These are phyloP conservation scores for Xylaria sp. DNA, from an alignment of 2,329 filamentous ascomycete species.

Conservation along the genomic window DNA sequence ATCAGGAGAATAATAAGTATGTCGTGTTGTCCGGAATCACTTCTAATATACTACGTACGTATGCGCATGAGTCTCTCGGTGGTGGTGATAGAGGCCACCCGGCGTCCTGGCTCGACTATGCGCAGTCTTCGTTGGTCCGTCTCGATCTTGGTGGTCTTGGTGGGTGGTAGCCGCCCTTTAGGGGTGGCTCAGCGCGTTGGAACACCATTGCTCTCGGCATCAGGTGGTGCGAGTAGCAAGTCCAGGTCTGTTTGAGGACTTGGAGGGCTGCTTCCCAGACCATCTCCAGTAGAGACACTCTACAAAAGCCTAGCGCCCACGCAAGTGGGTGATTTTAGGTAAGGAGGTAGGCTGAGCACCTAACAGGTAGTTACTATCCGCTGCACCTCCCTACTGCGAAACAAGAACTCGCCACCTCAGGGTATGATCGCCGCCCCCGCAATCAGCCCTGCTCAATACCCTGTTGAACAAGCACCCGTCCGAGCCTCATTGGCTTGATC, in stretches of 20 bases:
- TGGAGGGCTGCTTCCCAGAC: not conserved
- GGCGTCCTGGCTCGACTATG: constrained; percentile 29
- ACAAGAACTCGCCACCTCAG: too few species aligned
- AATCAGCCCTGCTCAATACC: too few species aligned
- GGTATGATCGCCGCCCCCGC: too few species aligned
- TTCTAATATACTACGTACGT: not conserved
- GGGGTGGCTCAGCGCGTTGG: constrained; percentile 39
- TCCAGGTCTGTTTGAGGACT: constrained; percentile 23
- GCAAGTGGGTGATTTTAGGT: not conserved
- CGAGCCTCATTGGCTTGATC: not conserved
- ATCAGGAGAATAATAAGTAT: not conserved
- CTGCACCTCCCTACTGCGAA: too few species aligned
- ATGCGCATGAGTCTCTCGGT: not conserved
- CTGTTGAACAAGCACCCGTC: too few species aligned
- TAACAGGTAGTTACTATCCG: too few species aligned
- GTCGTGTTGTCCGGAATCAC: constrained; percentile 3
- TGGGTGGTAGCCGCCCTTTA: constrained; percentile 17
- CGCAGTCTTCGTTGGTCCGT: constrained; percentile 22
- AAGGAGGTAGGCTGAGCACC: too few species aligned
- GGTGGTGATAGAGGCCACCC: constrained; percentile 12
- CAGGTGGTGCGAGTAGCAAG: not conserved
- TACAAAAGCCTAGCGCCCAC: not conserved
- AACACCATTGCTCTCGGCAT: constrained; percentile 22
- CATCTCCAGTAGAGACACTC: not conserved
- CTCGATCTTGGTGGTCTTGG: constrained; percentile 14